Conservation (phyloP, 202 grass and related monocot species). For the Hordeum pubiflorum region DNA sequence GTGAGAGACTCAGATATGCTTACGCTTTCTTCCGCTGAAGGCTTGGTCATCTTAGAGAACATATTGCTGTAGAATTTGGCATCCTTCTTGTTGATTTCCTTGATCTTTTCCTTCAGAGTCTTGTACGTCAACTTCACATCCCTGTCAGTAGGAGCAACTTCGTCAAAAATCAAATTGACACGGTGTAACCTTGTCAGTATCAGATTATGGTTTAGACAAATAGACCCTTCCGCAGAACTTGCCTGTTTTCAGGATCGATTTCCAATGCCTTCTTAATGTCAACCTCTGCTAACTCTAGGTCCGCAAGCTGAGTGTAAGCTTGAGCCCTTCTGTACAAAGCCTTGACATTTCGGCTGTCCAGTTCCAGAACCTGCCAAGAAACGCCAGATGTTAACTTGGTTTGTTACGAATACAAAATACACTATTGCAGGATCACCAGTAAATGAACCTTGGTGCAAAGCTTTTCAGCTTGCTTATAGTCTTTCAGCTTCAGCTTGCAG, state of each 20-base stretch:
- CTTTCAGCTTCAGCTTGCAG: conserved; percentile 90
- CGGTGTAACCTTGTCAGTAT: not conserved
- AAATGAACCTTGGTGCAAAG: conserved; percentile 73
- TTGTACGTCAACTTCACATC: conserved; percentile 91
- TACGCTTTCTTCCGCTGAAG: conserved; percentile 23
- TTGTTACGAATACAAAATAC: not conserved
- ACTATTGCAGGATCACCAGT: not conserved
- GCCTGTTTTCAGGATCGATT: conserved; percentile 71
- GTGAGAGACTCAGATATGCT: not conserved
- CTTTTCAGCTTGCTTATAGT: conserved; percentile 79
- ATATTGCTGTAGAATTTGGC: conserved; percentile 96
- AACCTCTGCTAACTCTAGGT: conserved; percentile 75
- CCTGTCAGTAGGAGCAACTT: conserved; percentile 21
- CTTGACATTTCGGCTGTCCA: conserved; percentile 85
- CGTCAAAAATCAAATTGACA: not conserved
- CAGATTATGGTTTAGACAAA: not conserved
- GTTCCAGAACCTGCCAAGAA: conserved; percentile 58
- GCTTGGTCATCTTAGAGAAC: conserved; percentile 82
- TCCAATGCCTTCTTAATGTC: conserved; percentile 90
- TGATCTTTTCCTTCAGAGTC: conserved; percentile 81
- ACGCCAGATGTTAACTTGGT: not conserved
- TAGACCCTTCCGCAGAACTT: not conserved
- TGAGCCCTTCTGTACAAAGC: conserved; percentile 81
- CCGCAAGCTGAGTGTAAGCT: conserved; percentile 74
- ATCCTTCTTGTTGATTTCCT: conserved; percentile 87